phyloP scores from a whole-genome alignment of 768 basidiomycete genomes.

The Trametes cubensis region DNA sequence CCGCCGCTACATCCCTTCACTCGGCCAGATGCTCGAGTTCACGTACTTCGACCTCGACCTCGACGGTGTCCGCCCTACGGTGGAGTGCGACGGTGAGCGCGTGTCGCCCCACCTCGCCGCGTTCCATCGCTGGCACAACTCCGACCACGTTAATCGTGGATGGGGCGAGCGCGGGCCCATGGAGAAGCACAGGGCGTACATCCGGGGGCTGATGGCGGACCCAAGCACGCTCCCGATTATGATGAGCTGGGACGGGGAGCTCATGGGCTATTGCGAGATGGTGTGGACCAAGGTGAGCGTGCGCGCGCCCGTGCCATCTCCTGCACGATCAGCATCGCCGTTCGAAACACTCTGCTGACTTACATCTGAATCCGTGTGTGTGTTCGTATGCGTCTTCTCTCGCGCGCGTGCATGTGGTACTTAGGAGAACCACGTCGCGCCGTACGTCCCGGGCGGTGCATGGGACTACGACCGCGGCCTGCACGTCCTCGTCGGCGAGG shows the following conservation, averaged over 20 bases:
- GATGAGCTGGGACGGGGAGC: slow-evolving; percentile 49
- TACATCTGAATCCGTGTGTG: slow-evolving; percentile 20
- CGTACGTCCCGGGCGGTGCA: slow-evolving; percentile 33
- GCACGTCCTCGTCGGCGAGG: slow-evolving; percentile 51
- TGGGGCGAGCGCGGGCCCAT: slow-evolving; percentile 52
- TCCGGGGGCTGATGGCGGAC: slow-evolving; percentile 40
- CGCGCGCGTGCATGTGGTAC: not conserved
- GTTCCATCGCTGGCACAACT: slow-evolving; percentile 54
- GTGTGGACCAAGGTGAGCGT: slow-evolving; percentile 49
- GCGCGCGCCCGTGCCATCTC: slow-evolving; percentile 22
- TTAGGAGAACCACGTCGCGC: slow-evolving; percentile 29
- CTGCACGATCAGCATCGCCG: too few relatives aligned
- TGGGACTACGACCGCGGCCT: slow-evolving; percentile 41
- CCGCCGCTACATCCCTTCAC: slow-evolving; percentile 35
- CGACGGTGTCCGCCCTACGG: slow-evolving; percentile 12
- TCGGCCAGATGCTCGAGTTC: slow-evolving; percentile 38
- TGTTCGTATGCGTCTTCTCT: too few relatives aligned
- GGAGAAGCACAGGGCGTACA: slow-evolving; percentile 47
- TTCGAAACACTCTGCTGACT: not conserved
- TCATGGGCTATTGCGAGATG: slow-evolving; percentile 49
- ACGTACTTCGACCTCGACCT: slow-evolving; percentile 34
- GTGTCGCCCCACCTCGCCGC: slow-evolving; percentile 41
- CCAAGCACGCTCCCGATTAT: slow-evolving; percentile 44
- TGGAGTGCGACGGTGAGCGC: slow-evolving; percentile 13
- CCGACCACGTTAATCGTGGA: slow-evolving; percentile 46